Conservation (phyloP, 2,329 filamentous ascomycete genomes). For the Monilinia polystroma region DNA sequence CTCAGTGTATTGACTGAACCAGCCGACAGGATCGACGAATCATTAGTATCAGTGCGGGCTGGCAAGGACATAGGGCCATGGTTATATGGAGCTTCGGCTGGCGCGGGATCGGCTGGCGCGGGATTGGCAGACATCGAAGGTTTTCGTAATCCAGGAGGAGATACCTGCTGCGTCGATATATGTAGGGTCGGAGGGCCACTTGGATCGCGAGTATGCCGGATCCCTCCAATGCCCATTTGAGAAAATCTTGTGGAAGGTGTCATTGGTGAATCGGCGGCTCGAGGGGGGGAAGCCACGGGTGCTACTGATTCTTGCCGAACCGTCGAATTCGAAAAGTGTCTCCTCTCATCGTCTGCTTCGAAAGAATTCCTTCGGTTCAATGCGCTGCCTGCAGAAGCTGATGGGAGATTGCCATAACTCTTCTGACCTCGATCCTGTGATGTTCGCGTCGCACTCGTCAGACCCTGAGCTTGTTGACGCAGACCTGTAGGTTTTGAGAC, state of each 20-base stretch:
- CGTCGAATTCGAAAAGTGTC: constrained; percentile 47
- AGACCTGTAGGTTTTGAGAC: constrained; percentile 45
- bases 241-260: constrained; percentile 37
- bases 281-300: constrained; percentile 22
- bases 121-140: constrained; percentile 19
- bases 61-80: not conserved
- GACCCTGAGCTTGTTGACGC: constrained; percentile 45
- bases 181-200: constrained; percentile 33
- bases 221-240: constrained; percentile 33
- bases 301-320: constrained; percentile 29
- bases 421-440: constrained; percentile 31
- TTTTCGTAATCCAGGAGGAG: constrained; percentile 31
- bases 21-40: constrained; percentile 28
- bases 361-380: constrained; percentile 48
- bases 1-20: constrained; percentile 34
- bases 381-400: constrained; percentile 27
- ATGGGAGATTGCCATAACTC: constrained; percentile 39
- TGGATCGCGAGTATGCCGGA: constrained; percentile 26
- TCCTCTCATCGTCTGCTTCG: constrained; percentile 52
- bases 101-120: not conserved
- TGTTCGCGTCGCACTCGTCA: constrained; percentile 27
- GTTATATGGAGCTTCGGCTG: constrained; percentile 3
- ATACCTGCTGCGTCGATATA: constrained; percentile 33
- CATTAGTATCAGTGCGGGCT: constrained; percentile 25
- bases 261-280: not conserved